Conservation (phyloP, 2,329 filamentous ascomycete genomes). For the Westerdykella sp. region DNA sequence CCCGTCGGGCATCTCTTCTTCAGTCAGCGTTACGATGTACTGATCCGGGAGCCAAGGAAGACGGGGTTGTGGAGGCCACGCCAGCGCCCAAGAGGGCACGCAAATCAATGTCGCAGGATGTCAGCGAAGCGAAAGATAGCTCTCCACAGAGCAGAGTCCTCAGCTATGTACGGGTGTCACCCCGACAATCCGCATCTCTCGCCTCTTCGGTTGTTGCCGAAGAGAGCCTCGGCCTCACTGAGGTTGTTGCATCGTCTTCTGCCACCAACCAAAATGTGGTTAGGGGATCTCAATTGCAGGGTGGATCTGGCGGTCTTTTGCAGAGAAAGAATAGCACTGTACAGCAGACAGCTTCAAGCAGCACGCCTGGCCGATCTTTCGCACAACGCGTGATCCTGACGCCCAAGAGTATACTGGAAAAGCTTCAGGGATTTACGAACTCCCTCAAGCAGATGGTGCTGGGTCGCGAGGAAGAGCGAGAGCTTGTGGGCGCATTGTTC, state of each 20-base stretch:
- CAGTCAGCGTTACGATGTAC: slow-evolving; percentile 27
- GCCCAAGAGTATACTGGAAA: slow-evolving; percentile 47
- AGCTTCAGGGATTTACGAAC: slow-evolving; percentile 13
- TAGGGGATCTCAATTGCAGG: slow-evolving; percentile 8
- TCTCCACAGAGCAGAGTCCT: slow-evolving; percentile 16
- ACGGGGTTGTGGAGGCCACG: slow-evolving; percentile 21
- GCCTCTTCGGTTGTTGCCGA: slow-evolving; percentile 4
- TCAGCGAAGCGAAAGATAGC: slow-evolving; percentile 22
- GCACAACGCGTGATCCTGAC: slow-evolving; percentile 34
- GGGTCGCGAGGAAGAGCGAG: slow-evolving; percentile 58
- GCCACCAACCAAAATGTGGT: slow-evolving; percentile 7
- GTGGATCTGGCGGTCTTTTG: slow-evolving; percentile 5
- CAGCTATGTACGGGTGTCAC: slow-evolving; percentile 24
- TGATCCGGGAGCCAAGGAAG: slow-evolving; percentile 20
- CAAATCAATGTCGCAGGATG: slow-evolving; percentile 19
- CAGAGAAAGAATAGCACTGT: slow-evolving; percentile 4
- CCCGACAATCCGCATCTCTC: slow-evolving; percentile 6
- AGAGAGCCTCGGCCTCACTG: not conserved
- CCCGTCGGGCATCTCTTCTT: slow-evolving; percentile 18
- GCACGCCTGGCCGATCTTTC: slow-evolving; percentile 27
- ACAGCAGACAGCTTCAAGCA: slow-evolving; percentile 7
- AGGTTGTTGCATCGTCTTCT: not conserved
- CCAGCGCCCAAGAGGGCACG: slow-evolving; percentile 26
- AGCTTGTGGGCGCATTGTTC: slow-evolving; percentile 73
- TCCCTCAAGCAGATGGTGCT: slow-evolving; percentile 52